Conservation (phyloP, 352 stramenopile species). For the Phytophthora citrophthora region DNA sequence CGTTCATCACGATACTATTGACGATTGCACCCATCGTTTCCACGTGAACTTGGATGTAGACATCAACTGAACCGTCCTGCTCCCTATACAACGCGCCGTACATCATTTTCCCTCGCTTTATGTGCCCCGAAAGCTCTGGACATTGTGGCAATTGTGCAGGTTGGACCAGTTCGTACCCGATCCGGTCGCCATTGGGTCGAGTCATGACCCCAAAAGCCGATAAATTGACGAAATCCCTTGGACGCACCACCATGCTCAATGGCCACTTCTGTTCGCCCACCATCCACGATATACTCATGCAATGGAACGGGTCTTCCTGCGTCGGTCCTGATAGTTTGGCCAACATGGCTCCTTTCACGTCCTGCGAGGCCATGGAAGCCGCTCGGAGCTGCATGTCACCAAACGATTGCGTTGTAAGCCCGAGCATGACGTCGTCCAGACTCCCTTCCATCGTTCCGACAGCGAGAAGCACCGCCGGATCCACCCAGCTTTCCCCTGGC, state of each 20-base stretch:
- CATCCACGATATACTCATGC: constrained; percentile 56
- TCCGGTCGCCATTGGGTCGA: constrained; percentile 23
- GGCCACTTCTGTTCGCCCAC: constrained; percentile 42
- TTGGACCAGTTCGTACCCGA: constrained; percentile 62
- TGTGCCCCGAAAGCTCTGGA: constrained; percentile 10
- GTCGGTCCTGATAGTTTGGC: constrained; percentile 50
- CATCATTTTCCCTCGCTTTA: constrained; percentile 28
- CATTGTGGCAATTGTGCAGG: constrained; percentile 40
- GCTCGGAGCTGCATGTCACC: constrained; percentile 22
- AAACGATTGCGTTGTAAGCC: constrained; percentile 20
- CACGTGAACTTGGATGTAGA: constrained; percentile 31
- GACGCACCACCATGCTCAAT: constrained; percentile 40
- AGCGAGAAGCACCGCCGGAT: constrained; percentile 16
- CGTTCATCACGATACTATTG: constrained; percentile 18
- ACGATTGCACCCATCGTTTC: constrained; percentile 16
- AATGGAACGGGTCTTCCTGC: constrained; percentile 51
- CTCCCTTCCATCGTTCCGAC: constrained; percentile 21
- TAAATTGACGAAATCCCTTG: constrained; percentile 62
- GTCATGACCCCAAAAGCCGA: constrained; percentile 44
- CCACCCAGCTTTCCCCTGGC: constrained; percentile 13
- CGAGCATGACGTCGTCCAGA: constrained; percentile 33
- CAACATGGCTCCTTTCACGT: constrained; percentile 43
- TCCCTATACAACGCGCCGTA: constrained; percentile 28
- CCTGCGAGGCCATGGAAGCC: constrained; percentile 12
- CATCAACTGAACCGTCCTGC: constrained; percentile 20